Base-by-base conservation (phyloP, 2,329 filamentous ascomycete genomes). In the Saccharata proteae region DNA sequence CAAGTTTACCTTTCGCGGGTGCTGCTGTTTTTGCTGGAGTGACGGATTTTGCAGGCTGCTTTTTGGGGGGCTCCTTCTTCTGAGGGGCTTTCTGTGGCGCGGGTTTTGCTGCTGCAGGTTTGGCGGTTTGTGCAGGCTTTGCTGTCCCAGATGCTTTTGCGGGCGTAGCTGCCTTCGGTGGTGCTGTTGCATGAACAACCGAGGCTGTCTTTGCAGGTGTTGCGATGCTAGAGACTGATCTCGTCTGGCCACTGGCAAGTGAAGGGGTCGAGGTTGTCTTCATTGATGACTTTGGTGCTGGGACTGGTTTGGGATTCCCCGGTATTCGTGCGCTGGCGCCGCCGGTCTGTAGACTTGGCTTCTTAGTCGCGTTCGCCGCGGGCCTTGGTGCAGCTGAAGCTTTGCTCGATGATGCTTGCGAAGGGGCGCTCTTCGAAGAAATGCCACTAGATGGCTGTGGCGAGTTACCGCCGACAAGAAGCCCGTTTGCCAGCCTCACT, bases 401-500 rank as follows among this genome's bases (percentile, higher is more conserved):
- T n/a, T n/a, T n/a, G n/a, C n/a, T n/a, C n/a, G n/a, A n/a, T n/a
- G n/a, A n/a, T n/a, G n/a, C n/a, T n/a, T n/a, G n/a, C n/a, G n/a
- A n/a, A n/a, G n/a, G n/a, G n/a, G n/a, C n/a, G n/a, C n/a, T n/a
- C n/a, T n/a, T n/a, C n/a, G n/a, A n/a, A n/a, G n/a, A n/a, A n/a
- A n/a, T n/a, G n/a, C n/a, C n/a, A n/a, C n/a, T n/a, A n/a, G n/a
- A n/a, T n/a, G n/a, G n/a, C n/a, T n/a, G n/a, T n/a, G n/a, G n/a
- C n/a, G n/a, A n/a, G n/a, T n/a, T n/a, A n/a, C n/a, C n/a, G 13
- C 26, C 27, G 5, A 35, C n/a, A 4, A 15, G 6, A 6, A 35
- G 14, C 4, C 32, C 32, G 10, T 30, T 32, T 11, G 29, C 29
- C 5, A 32, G 11, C 20, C n/a, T 32, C 7, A 32, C 29, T 10